Conservation (phyloP, 2,329 filamentous ascomycete species). For the Setomelanomma holmii region DNA sequence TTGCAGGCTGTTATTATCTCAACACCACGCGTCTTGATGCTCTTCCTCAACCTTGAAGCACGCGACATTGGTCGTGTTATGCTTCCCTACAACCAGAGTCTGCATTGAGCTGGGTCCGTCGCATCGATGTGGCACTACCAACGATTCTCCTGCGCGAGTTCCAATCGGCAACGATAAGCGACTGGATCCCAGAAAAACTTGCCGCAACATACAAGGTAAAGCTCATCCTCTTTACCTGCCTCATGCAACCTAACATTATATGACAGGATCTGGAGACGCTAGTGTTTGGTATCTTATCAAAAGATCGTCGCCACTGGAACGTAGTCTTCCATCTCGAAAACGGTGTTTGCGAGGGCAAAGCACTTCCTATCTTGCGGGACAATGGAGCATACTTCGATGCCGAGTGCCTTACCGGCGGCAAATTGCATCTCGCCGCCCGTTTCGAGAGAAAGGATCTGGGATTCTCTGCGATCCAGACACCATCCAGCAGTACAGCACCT, state of each 20-base stretch:
- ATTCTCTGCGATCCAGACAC: background rate
- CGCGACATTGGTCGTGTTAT: background rate
- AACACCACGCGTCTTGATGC: too few relatives aligned
- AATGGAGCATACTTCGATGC: constrained; percentile 10
- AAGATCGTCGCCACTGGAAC: background rate
- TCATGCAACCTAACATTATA: background rate
- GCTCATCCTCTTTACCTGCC: background rate
- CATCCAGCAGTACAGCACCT: background rate
- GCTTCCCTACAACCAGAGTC: background rate
- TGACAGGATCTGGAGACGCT: background rate
- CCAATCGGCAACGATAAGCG: constrained; percentile 3
- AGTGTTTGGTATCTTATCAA: background rate
- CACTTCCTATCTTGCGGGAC: constrained; percentile 3
- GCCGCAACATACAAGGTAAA: constrained; percentile 4
- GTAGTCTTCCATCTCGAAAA: constrained; percentile 12
- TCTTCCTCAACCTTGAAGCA: too few relatives aligned
- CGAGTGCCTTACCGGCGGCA: constrained; percentile 1
- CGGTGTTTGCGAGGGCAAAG: constrained; percentile 6
- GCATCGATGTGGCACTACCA: background rate
- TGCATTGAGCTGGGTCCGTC: background rate
- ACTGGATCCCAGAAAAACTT: constrained; percentile 8
- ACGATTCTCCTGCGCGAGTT: constrained; percentile 5
- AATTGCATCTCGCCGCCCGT: constrained; percentile 9
- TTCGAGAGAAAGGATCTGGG: background rate
- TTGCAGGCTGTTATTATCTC: too few relatives aligned